Percentiles rank a stretch among this genome's conserved stretches.
These are phyloP conservation scores for Rhododendron simsii DNA, from an alignment of 148 eudicot genomes.

Conservation along the genomic window DNA sequence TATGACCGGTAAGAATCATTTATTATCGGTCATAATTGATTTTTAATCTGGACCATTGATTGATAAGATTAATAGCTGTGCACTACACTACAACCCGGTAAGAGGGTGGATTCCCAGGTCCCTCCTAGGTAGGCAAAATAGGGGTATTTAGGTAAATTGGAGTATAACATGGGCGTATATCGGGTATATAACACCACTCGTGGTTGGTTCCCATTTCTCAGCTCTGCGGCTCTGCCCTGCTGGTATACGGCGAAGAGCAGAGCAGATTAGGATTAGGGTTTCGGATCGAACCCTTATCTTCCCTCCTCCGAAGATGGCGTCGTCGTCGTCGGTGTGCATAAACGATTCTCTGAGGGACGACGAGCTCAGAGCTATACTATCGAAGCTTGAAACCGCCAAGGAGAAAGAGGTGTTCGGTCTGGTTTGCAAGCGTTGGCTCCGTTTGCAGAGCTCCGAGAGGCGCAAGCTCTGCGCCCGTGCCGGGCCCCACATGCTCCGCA, in stretches of 20 bases:
- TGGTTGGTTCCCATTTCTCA: too few relatives aligned
- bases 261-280: not conserved
- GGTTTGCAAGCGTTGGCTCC: conserved; percentile 87
- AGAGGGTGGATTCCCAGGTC: too few relatives aligned
- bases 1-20: too few relatives aligned
- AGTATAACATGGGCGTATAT: too few relatives aligned
- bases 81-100: too few relatives aligned
- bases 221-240: not conserved
- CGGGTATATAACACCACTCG: too few relatives aligned
- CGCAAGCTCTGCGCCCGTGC: conserved; percentile 75
- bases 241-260: not conserved
- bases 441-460: conserved; percentile 74
- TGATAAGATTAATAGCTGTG: too few relatives aligned
- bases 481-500: conserved; percentile 84
- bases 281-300: not conserved
- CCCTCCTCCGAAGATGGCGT: not conserved
- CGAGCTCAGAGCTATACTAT: conserved; percentile 57
- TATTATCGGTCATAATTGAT: too few relatives aligned
- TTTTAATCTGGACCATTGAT: too few relatives aligned
- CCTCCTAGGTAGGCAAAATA: too few relatives aligned
- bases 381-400: conserved; percentile 41
- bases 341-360: conserved; percentile 70
- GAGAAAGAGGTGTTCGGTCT: conserved; percentile 80
- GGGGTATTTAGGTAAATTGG: too few relatives aligned
- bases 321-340: conserved; percentile 26